Percentiles rank a stretch among this genome's conserved stretches.
These are phyloP conservation scores for Collybia sordida DNA, from an alignment of 768 basidiomycete species.

Conservation along the genomic window DNA sequence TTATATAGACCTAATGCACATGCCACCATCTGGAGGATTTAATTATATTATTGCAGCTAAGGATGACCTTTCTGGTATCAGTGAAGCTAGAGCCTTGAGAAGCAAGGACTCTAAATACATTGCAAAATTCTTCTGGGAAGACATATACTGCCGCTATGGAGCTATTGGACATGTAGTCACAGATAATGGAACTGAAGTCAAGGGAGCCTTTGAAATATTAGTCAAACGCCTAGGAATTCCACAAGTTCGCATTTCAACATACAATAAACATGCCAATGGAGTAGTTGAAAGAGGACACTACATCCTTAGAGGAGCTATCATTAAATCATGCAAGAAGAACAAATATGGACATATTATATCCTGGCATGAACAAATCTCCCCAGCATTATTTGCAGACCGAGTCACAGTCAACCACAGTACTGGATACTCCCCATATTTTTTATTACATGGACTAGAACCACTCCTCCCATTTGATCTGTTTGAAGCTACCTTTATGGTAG, in stretches of 20 bases:
- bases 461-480: conserved; percentile 22
- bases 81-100: conserved; percentile 26
- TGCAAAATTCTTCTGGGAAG: conserved; percentile 32
- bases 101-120: conserved; percentile 25
- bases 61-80: conserved; percentile 29
- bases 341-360: conserved; percentile 17
- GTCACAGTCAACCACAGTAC: conserved; percentile 21
- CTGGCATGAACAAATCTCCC: conserved; percentile 23
- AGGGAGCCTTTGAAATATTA: conserved; percentile 19
- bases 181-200: conserved; percentile 33
- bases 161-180: conserved; percentile 34
- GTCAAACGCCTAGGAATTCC: conserved; percentile 19
- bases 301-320: conserved; percentile 17
- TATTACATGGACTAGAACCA: conserved; percentile 23
- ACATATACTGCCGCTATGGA: conserved; percentile 28
- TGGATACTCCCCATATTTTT: conserved; percentile 31
- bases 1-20: conserved; percentile 40
- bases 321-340: conserved; percentile 19
- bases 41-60: conserved; percentile 35
- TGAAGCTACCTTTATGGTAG: conserved; percentile 17
- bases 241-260: conserved; percentile 34
- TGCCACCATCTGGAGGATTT: conserved; percentile 31
- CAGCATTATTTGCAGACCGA: conserved; percentile 25
- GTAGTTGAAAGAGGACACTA: conserved; percentile 20
- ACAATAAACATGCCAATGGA: conserved; percentile 36